Base-by-base conservation (phyloP, 208 protist species). In the Herpetomonas muscarum region DNA sequence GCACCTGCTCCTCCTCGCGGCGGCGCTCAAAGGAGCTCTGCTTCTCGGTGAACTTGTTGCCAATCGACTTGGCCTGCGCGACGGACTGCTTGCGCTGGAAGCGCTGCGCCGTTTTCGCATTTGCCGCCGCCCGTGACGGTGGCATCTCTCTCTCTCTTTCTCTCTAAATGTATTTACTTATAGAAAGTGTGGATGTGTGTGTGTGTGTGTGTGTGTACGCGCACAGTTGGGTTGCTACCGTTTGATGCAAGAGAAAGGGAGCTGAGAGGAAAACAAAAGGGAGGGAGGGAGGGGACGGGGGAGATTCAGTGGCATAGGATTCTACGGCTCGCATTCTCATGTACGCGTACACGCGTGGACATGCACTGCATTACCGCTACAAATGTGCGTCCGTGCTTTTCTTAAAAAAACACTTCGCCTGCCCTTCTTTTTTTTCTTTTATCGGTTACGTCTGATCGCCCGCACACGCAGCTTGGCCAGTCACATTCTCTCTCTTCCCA, bases 1-100 rank as follows among this genome's bases (percentile, higher is more conserved):
- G 62, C 7, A 77, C 64, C 17, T 87, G 77, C 39, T 74, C 53
- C 69, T 93, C 83, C 63, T 93, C 87, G 24, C 75, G 75, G 10
- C 79, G 75, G 0, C 76, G 77, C 53, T 85, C 83, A 52, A 91
- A 93, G 53, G 74, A 77, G 45, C 81, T 90, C 50, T 93, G 87
- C 56, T 82, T 80, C 24, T 77, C 50, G n/a, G 70, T 80, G 47
- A 93, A 93, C 36, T 74, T 76, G 54, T 74, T 74, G 1, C 70
- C 60, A 12, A 65, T 61, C 9, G 76, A 37, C 49, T 78, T 74
- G n/a, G 81, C 79, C 24, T 65, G 67, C 13, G 22, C 52, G 42
- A 44, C 45, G 10, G 72, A 62, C 48, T 81, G 59, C 51, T 60
- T 65, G 28, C 63, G 56, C 61, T 90, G 73, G 48, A 80, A 67